phyloP scores from a whole-genome alignment of 164 flowering plant species.

The Tetracentron sinense region DNA sequence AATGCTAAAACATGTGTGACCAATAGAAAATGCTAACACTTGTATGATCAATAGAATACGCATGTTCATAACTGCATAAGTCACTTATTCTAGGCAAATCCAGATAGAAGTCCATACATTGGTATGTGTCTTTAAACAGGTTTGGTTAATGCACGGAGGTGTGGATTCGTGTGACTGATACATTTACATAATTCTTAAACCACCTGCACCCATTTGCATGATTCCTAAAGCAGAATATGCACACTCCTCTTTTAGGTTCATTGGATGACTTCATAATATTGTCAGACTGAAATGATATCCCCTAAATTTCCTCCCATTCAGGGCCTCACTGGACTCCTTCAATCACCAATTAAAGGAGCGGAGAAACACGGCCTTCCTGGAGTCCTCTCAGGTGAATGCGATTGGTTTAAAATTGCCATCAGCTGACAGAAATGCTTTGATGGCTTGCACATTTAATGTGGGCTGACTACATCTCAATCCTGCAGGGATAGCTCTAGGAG shows the following conservation, averaged over 20 bases:
- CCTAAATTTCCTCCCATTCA: constrained; percentile 18
- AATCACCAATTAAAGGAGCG: constrained; percentile 86
- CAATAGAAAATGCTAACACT: too few relatives aligned
- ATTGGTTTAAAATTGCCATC: not conserved
- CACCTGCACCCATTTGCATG: not conserved
- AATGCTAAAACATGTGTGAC: too few relatives aligned
- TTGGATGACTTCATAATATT: not conserved
- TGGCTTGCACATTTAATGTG: not conserved
- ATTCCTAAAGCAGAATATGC: not conserved
- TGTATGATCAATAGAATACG: too few relatives aligned
- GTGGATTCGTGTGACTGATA: not conserved
- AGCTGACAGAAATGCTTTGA: not conserved
- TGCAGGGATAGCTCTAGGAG: constrained; percentile 82
- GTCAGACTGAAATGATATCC: not conserved
- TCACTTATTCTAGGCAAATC: not conserved
- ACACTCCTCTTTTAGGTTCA: not conserved
- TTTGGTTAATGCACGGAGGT: not conserved
- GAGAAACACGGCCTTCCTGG: constrained; percentile 98
- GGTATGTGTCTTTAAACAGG: not conserved
- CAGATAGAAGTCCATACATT: not conserved
- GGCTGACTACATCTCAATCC: constrained; percentile 1
- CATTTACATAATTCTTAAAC: not conserved
- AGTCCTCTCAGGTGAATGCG: constrained; percentile 73
- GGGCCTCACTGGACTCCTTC: constrained; percentile 97
- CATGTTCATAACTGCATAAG: not conserved